These are phyloP conservation scores for Podaxis rugospora DNA, from an alignment of 768 basidiomycete species.

Conservation along the genomic window DNA sequence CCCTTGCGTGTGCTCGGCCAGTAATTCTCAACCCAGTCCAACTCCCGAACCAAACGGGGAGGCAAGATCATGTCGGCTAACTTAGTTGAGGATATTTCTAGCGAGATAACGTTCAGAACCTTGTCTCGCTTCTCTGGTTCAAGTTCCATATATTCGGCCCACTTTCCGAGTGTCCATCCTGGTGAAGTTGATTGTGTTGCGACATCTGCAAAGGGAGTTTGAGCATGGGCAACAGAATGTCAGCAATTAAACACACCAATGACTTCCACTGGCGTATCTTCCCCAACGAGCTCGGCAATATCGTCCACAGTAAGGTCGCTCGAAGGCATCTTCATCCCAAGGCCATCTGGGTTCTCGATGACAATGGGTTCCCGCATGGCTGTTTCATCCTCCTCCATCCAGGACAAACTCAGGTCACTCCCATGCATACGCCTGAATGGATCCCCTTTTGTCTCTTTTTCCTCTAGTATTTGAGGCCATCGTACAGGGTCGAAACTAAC, in stretches of 20 bases:
- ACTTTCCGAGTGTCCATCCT: conserved; percentile 87
- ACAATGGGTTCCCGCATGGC: conserved; percentile 84
- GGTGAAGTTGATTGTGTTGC: conserved; percentile 80
- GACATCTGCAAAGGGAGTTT: conserved; percentile 51
- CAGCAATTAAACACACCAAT: conserved; percentile 57
- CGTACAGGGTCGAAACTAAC: conserved; percentile 58
- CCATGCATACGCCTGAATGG: conserved; percentile 68
- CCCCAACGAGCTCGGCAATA: conserved; percentile 77
- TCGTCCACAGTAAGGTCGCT: conserved; percentile 69
- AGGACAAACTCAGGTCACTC: conserved; percentile 60
- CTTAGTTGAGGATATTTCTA: conserved; percentile 87
- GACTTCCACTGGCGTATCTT: conserved; percentile 79
- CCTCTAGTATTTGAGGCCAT: conserved; percentile 68
- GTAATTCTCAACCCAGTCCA: conserved; percentile 97
- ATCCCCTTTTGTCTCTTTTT: conserved; percentile 57
- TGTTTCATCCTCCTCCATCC: conserved; percentile 67
- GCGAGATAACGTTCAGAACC: conserved; percentile 90
- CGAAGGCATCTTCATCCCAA: conserved; percentile 90
- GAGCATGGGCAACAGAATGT: background rate
- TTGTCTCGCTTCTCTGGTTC: conserved; percentile 73
- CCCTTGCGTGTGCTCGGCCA: conserved; percentile 83
- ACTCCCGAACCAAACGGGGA: conserved; percentile 77
- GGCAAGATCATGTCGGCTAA: conserved; percentile 78
- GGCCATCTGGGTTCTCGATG: conserved; percentile 69
- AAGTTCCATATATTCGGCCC: conserved; percentile 82